A percentile compares a stretch with the other conserved stretches of the same genome.
phyloP scores from a whole-genome alignment of 306 rosid genomes.

The Astragalus membranaceus region DNA sequence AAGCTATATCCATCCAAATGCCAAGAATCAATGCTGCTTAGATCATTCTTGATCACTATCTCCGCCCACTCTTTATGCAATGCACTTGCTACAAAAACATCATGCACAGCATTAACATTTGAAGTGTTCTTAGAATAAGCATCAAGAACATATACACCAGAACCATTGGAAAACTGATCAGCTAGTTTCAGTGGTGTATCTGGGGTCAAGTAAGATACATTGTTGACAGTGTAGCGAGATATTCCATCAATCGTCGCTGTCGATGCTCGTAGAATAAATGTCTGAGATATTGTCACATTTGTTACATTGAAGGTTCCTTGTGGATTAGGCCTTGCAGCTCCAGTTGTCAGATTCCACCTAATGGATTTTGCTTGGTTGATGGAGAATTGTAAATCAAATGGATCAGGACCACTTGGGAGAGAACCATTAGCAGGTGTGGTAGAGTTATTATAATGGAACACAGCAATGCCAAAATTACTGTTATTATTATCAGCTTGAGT shows the following conservation, averaged over 20 bases:
- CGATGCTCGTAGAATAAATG: constrained; percentile 49
- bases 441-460: constrained; percentile 56
- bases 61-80: constrained; percentile 66
- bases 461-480: constrained; percentile 43
- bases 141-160: constrained; percentile 55
- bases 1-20: constrained; percentile 80
- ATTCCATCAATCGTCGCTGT: constrained; percentile 13
- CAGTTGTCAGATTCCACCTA: constrained; percentile 76
- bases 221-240: constrained; percentile 47
- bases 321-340: constrained; percentile 88
- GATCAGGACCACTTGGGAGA: constrained; percentile 59
- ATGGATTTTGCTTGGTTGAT: constrained; percentile 62
- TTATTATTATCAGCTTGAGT: constrained; percentile 1
- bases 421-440: constrained; percentile 36
- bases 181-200: constrained; percentile 75
- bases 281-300: constrained; percentile 61
- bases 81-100: constrained; percentile 58
- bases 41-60: constrained; percentile 48
- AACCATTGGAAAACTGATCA: constrained; percentile 51
- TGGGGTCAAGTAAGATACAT: constrained; percentile 58
- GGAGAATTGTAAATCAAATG: constrained; percentile 56
- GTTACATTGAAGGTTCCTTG: constrained; percentile 74
- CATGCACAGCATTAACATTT: constrained; percentile 31
- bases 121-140: constrained; percentile 42
- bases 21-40: constrained; percentile 56